phyloP scores from a whole-genome alignment of 352 stramenopile species.

The Albugo candida region DNA sequence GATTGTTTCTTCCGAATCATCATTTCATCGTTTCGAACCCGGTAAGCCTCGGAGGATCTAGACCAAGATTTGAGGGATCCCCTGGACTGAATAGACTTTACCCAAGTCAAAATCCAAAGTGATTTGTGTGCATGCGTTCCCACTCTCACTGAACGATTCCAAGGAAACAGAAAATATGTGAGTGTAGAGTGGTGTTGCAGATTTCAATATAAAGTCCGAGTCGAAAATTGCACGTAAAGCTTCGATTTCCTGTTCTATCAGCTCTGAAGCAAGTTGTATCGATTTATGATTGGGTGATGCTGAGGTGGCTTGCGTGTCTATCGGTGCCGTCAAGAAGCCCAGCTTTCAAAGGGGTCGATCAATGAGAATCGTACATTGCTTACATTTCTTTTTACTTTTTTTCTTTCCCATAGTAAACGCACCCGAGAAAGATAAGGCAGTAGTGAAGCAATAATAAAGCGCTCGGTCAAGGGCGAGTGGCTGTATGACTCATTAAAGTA shows the following conservation, averaged over 20 bases:
- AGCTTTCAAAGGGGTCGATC: no score
- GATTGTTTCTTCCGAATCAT: slow-evolving; percentile 52
- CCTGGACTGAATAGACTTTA: slow-evolving; percentile 36
- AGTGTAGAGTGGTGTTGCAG: slow-evolving; percentile 55
- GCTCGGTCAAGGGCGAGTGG: no score
- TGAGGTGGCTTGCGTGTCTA: not conserved
- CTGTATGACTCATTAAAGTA: no score
- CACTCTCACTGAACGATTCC: slow-evolving; percentile 18
- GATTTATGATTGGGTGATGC: slow-evolving; percentile 3
- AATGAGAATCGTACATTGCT: slow-evolving; percentile 1
- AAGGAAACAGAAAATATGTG: slow-evolving; percentile 72
- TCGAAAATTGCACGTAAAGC: slow-evolving; percentile 70
- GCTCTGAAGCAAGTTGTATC: slow-evolving; percentile 25
- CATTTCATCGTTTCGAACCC: slow-evolving; percentile 65
- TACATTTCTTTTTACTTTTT: slow-evolving; percentile 61
- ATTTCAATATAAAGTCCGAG: slow-evolving; percentile 40
- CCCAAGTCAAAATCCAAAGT: slow-evolving; percentile 56
- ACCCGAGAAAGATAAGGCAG: not conserved
- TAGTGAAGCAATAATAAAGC: no score
- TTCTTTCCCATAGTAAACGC: slow-evolving; percentile 72
- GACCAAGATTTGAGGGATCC: slow-evolving; percentile 44
- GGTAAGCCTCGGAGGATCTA: slow-evolving; percentile 51
- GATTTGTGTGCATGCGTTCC: slow-evolving; percentile 15
- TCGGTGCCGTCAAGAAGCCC: no score
- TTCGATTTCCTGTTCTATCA: slow-evolving; percentile 65